Evolutionary conservation across 768 basidiomycete genomes (phyloP).

Genomic region (Tylopilus sp.): DNA sequence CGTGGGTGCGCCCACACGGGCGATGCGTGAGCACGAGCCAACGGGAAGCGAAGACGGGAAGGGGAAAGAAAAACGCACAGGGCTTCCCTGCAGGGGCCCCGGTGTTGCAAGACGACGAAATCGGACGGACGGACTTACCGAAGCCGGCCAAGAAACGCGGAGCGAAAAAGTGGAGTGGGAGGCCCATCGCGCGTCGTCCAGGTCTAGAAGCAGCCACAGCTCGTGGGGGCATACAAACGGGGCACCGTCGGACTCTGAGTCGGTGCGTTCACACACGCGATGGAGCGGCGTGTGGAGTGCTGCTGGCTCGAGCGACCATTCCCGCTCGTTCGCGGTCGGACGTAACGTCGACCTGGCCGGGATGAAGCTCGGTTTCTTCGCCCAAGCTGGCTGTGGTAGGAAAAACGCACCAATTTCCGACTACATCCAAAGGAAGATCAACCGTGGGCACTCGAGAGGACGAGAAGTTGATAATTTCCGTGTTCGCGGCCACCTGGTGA

Average conservation of each 20-base stretch:
- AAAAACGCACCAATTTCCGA: conserved; percentile 31
- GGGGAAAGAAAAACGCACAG: neutral
- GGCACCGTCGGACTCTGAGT: neutral
- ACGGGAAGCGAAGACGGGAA: neutral
- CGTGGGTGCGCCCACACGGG: no score
- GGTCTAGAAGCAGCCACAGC: conserved; percentile 47
- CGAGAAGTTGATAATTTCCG: conserved; percentile 62
- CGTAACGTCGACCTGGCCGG: conserved; percentile 40
- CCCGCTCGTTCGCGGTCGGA: conserved; percentile 31
- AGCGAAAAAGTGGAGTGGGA: conserved; percentile 46
- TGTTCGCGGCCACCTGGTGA: conserved; percentile 46
- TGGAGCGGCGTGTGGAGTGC: conserved; percentile 36
- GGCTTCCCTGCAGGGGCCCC: neutral
- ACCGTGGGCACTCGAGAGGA: conserved; percentile 23
- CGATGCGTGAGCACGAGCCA: no score
- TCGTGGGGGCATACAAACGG: conserved; percentile 38
- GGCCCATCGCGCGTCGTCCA: conserved; percentile 40
- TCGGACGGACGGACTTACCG: conserved; percentile 36
- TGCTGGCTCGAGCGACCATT: conserved; percentile 41
- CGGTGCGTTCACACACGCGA: conserved; percentile 34
- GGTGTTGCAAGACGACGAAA: neutral
- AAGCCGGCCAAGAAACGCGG: conserved; percentile 54
- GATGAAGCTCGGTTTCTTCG: neutral
- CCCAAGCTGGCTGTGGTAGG: conserved; percentile 16
- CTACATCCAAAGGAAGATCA: conserved; percentile 14